Conservation (phyloP, 495 filamentous ascomycete genomes). For the Acidiella bohemica region DNA sequence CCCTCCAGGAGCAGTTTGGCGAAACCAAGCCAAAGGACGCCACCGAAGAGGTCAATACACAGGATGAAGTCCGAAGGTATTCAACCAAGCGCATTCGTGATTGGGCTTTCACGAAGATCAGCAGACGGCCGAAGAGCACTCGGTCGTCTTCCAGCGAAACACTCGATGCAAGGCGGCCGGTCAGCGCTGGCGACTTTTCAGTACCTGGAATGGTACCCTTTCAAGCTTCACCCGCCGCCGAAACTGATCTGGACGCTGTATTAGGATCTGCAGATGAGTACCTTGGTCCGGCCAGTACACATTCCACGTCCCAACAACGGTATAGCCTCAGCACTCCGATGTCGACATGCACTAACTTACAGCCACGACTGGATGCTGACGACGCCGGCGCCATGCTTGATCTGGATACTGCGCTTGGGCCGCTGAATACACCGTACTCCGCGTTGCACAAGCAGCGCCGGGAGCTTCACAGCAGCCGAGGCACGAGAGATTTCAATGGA, state of each 20-base stretch:
- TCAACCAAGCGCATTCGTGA: conserved; percentile 11
- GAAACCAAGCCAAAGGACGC: background rate
- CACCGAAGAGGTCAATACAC: background rate
- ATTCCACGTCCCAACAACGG: conserved; percentile 4
- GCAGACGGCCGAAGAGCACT: background rate
- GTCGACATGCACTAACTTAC: conserved; percentile 1
- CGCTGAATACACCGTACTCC: conserved; percentile 64
- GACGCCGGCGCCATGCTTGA: conserved; percentile 70
- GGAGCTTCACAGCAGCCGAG: conserved; percentile 79
- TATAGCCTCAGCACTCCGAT: conserved; percentile 1
- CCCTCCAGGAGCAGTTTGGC: conserved; percentile 10
- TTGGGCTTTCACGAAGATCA: conserved; percentile 11
- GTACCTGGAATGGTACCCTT: conserved; percentile 12
- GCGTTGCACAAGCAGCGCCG: conserved; percentile 35
- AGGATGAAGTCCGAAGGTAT: background rate
- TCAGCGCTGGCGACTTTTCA: conserved; percentile 1
- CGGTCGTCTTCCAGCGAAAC: background rate
- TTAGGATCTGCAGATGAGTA: background rate
- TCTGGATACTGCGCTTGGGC: conserved; percentile 86
- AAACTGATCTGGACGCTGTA: conserved; percentile 17
- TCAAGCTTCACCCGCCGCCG: conserved; percentile 2
- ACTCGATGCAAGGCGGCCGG: background rate
- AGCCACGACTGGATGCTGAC: conserved; percentile 44
- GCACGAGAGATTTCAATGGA: conserved; percentile 58
- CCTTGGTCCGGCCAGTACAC: background rate